These are phyloP conservation scores for Physaria fendleri DNA, from an alignment of 345 rosid species.

Conservation along the genomic window DNA sequence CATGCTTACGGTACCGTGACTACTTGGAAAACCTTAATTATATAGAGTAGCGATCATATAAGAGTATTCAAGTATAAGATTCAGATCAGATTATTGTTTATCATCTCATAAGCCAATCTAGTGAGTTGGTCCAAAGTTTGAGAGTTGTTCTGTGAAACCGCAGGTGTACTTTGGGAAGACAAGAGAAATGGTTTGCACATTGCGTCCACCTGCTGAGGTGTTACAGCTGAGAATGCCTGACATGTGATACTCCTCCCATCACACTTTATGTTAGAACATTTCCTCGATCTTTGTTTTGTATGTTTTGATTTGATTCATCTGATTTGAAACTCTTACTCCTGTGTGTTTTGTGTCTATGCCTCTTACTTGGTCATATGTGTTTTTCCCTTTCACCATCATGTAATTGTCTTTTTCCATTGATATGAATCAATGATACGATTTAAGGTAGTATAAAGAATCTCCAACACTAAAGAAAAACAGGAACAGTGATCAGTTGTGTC, in stretches of 20 bases:
- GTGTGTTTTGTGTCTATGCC: neutral
- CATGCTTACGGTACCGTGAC: neutral
- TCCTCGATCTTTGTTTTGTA: neutral
- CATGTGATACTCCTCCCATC: constrained; percentile 22
- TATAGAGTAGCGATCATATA: neutral
- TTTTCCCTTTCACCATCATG: neutral
- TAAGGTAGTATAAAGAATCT: neutral
- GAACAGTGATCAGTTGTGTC: neutral
- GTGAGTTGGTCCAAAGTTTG: neutral
- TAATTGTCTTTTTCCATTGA: neutral
- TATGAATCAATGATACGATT: neutral
- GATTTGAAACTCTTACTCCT: neutral
- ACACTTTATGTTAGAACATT: neutral
- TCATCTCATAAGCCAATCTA: neutral
- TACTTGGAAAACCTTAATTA: neutral
- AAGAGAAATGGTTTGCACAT: constrained; percentile 89
- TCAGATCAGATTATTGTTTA: neutral
- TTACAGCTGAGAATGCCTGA: constrained; percentile 64
- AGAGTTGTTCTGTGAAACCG: neutral
- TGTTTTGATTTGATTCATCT: neutral
- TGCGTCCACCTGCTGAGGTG: constrained; percentile 80
- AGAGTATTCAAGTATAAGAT: neutral
- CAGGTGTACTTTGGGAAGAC: constrained; percentile 99
- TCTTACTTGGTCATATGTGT: neutral
- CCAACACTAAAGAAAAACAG: neutral